These are phyloP conservation scores for Entomortierella lignicola DNA, from an alignment of 192 early-diverging fungal species.

Conservation along the genomic window DNA sequence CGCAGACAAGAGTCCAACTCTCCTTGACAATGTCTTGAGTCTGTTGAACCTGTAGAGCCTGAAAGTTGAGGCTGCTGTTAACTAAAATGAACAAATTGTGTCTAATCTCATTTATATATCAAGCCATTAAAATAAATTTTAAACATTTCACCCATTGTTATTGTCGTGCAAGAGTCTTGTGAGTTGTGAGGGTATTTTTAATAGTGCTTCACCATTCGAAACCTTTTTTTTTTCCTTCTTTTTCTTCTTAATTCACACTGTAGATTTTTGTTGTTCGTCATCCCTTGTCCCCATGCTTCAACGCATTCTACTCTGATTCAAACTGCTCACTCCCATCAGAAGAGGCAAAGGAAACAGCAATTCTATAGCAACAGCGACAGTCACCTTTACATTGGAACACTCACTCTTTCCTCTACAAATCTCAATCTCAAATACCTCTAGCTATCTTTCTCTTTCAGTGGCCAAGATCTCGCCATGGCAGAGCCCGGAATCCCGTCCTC, in stretches of 20 bases:
- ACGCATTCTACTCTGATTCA: too few relatives aligned
- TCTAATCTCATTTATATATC: not conserved
- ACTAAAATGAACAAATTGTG: not conserved
- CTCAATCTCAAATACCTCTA: not conserved
- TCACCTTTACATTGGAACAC: not conserved
- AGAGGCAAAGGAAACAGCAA: too few relatives aligned
- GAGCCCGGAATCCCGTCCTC: conserved; percentile 33
- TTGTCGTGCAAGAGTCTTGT: not conserved
- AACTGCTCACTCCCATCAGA: too few relatives aligned
- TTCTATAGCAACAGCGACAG: too few relatives aligned
- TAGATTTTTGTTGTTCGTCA: too few relatives aligned
- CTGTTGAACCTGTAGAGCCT: conserved; percentile 4
- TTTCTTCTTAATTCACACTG: too few relatives aligned
- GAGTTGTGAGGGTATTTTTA: too few relatives aligned
- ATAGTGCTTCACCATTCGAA: too few relatives aligned
- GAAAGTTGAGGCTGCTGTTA: conserved; percentile 20
- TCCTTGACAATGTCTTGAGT: conserved; percentile 6
- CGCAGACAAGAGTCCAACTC: too few relatives aligned
- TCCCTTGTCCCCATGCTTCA: too few relatives aligned
- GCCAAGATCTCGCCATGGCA: conserved; percentile 17
- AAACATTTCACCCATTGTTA: not conserved
- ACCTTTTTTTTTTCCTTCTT: too few relatives aligned
- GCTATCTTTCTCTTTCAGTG: not conserved
- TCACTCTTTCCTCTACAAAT: not conserved
- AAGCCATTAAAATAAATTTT: too few relatives aligned